These are phyloP conservation scores for Penicillium sp. DNA, from an alignment of 2,329 filamentous ascomycete species.

Conservation along the genomic window DNA sequence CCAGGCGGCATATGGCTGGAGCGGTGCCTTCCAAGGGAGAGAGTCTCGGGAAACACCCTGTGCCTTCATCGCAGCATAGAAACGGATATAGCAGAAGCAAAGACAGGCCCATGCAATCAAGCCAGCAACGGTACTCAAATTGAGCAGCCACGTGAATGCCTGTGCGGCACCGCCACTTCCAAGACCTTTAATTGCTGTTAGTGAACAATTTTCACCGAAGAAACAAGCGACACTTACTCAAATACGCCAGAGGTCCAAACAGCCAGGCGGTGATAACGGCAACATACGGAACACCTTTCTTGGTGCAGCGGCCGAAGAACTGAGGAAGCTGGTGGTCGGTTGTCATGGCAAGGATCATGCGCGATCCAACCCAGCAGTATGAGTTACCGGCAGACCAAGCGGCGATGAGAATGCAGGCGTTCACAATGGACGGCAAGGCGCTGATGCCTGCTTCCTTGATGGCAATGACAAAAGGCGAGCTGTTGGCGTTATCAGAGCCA, in stretches of 20 bases:
- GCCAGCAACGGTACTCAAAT: conserved; percentile 47
- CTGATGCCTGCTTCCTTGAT: conserved; percentile 34
- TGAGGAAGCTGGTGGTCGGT: conserved; percentile 59
- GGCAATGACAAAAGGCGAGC: conserved; percentile 38
- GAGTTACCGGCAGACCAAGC: conserved; percentile 45
- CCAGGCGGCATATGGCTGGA: conserved; percentile 64
- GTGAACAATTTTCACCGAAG: background rate
- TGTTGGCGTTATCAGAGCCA: conserved; percentile 29
- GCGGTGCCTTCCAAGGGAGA: conserved; percentile 49
- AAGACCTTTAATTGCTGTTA: conserved; percentile 21
- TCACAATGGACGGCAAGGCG: conserved; percentile 34
- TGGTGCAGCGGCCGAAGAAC: conserved; percentile 54
- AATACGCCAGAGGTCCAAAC: conserved; percentile 44
- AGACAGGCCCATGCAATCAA: conserved; percentile 51
- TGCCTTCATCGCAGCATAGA: conserved; percentile 46
- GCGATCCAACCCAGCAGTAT: conserved; percentile 53
- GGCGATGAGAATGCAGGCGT: conserved; percentile 37
- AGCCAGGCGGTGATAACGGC: conserved; percentile 55
- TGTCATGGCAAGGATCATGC: conserved; percentile 60
- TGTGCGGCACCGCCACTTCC: conserved; percentile 35
- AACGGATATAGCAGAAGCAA: conserved; percentile 50
- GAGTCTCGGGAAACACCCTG: conserved; percentile 39
- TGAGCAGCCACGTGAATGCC: conserved; percentile 44
- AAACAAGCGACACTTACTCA: conserved; percentile 27
- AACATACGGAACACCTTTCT: conserved; percentile 57